These are phyloP conservation scores for Sclerotiophoma versabilis DNA, from an alignment of 2,329 filamentous ascomycete species.

Conservation along the genomic window DNA sequence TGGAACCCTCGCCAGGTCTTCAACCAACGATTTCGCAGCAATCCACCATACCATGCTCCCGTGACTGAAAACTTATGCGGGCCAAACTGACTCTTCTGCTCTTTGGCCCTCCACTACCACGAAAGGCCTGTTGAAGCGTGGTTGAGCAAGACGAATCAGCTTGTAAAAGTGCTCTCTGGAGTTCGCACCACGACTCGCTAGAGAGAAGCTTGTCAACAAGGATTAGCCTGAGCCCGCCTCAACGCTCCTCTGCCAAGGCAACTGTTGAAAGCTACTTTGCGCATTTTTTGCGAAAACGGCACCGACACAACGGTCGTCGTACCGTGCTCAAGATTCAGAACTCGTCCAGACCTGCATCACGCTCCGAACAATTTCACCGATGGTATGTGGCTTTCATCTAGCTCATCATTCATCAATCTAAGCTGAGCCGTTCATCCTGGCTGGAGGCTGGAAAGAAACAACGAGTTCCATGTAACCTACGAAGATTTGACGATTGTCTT, in stretches of 20 bases:
- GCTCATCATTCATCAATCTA: conserved; percentile 6
- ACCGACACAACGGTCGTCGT: conserved; percentile 23
- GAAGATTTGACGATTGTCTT: conserved; percentile 10
- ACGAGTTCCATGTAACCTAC: not conserved
- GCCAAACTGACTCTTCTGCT: conserved; percentile 23
- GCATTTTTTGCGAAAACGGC: conserved; percentile 25
- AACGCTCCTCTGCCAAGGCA: conserved; percentile 29
- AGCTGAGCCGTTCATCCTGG: conserved; percentile 10
- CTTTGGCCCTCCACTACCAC: conserved; percentile 35
- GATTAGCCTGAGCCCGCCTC: conserved; percentile 30
- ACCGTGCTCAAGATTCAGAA: conserved; percentile 31
- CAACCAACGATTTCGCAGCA: conserved; percentile 38
- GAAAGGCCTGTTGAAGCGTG: conserved; percentile 30
- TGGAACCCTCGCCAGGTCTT: conserved; percentile 35
- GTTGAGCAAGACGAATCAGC: conserved; percentile 40
- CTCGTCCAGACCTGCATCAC: conserved; percentile 29
- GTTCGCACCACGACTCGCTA: conserved; percentile 29
- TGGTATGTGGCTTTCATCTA: conserved; percentile 19
- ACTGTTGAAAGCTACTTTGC: conserved; percentile 18
- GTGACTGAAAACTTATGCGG: conserved; percentile 45
- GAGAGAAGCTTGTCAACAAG: conserved; percentile 27
- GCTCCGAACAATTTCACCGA: conserved; percentile 21
- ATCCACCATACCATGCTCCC: conserved; percentile 40
- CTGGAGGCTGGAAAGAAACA: not conserved
- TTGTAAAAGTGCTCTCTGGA: conserved; percentile 30